Evolutionary conservation across 2,329 filamentous ascomycete genomes (phyloP).

Genomic region (Sclerotinia nivalis): DNA sequence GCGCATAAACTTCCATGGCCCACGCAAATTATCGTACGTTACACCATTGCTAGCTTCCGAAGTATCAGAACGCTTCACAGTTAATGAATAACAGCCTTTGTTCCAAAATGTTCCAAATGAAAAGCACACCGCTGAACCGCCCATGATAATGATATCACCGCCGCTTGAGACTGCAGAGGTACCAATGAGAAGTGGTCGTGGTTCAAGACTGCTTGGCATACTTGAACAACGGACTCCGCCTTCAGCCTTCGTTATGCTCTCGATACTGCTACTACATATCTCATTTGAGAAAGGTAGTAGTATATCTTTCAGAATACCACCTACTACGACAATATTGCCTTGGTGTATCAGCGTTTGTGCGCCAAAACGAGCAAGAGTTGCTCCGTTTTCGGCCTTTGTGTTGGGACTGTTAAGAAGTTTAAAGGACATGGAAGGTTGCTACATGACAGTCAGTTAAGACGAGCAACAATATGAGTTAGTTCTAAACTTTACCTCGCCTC

Average conservation of each 20-base stretch:
- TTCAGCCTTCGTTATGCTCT: neutral
- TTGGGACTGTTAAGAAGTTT: neutral
- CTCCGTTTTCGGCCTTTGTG: neutral
- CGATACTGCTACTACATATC: constrained; percentile 41
- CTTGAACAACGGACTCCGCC: neutral
- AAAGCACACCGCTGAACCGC: constrained; percentile 86
- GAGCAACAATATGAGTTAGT: neutral
- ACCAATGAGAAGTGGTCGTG: constrained; percentile 71
- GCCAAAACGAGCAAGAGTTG: constrained; percentile 45
- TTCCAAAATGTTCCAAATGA: constrained; percentile 90
- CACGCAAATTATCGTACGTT: neutral
- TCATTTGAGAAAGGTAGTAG: constrained; percentile 53
- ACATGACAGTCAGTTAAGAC: neutral
- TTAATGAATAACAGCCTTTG: constrained; percentile 46
- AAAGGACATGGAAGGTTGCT: constrained; percentile 10
- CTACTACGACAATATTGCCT: constrained; percentile 44
- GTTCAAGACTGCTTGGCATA: constrained; percentile 33
- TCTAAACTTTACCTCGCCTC: constrained; percentile 27
- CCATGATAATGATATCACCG: constrained; percentile 61
- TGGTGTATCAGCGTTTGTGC: constrained; percentile 43
- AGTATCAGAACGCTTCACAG: neutral
- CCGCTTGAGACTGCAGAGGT: constrained; percentile 55
- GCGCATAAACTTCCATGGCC: constrained; percentile 32
- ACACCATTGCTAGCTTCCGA: neutral
- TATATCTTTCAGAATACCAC: constrained; percentile 47